Evolutionary conservation across 495 filamentous ascomycete species (phyloP).

Genomic region (Podospora appendiculata): DNA sequence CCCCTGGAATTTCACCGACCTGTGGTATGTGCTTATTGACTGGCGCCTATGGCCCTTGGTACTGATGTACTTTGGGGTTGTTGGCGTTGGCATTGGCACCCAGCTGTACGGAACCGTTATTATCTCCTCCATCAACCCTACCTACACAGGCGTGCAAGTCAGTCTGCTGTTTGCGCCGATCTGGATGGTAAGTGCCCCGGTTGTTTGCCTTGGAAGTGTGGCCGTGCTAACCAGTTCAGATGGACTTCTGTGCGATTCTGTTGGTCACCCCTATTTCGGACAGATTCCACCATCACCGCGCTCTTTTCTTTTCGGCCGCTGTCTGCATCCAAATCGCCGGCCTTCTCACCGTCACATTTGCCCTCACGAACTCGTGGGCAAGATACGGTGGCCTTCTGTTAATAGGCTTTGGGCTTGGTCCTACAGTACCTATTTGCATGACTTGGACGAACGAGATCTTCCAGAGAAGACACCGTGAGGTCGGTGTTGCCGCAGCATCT

Average conservation of each 20-base stretch:
- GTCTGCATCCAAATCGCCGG: slow-evolving; percentile 76
- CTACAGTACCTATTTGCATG: slow-evolving; percentile 89
- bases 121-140: slow-evolving; percentile 67
- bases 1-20: slow-evolving; percentile 61
- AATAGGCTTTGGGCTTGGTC: slow-evolving; percentile 84
- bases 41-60: slow-evolving; percentile 82
- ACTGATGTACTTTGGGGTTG: slow-evolving; percentile 91
- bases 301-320: slow-evolving; percentile 73
- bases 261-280: slow-evolving; percentile 80
- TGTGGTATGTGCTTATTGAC: slow-evolving; percentile 62
- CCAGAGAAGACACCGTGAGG: slow-evolving; percentile 81
- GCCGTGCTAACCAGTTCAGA: slow-evolving; percentile 32
- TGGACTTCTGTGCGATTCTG: slow-evolving; percentile 83
- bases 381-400: slow-evolving; percentile 84
- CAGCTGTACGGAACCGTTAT: slow-evolving; percentile 84
- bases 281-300: slow-evolving; percentile 73
- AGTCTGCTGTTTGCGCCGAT: slow-evolving; percentile 83
- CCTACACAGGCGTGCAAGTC: slow-evolving; percentile 63
- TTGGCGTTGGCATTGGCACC: slow-evolving; percentile 83
- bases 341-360: slow-evolving; percentile 72
- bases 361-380: slow-evolving; percentile 64
- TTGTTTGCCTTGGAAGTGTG: background rate
- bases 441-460: slow-evolving; percentile 90
- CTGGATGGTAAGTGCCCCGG: slow-evolving; percentile 62
- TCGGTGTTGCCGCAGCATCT: slow-evolving; percentile 82